A percentile compares a stretch with the other conserved stretches of the same genome.
Evolutionary conservation across 768 basidiomycete species (phyloP).

Genomic region (Serpula lacrymans): DNA sequence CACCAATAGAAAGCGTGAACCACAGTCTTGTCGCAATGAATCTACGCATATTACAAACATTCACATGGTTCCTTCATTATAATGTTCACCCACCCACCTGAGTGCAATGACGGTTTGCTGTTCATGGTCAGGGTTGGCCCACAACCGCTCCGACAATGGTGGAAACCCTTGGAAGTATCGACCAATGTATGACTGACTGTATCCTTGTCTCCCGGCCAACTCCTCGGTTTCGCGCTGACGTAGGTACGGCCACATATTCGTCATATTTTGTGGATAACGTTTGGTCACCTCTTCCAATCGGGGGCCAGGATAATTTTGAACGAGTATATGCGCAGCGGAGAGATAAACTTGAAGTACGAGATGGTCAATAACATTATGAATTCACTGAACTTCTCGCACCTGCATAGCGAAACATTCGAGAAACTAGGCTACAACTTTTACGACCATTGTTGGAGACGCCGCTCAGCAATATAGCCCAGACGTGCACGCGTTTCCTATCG

Average conservation of each 20-base stretch:
- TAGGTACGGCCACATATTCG: slow-evolving; percentile 75
- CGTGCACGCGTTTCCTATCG: slow-evolving; percentile 52
- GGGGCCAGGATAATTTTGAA: slow-evolving; percentile 43
- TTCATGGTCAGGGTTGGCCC: slow-evolving; percentile 57
- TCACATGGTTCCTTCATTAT: not conserved
- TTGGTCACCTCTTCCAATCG: slow-evolving; percentile 41
- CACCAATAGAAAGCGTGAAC: slow-evolving; percentile 57
- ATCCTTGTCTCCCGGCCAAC: slow-evolving; percentile 32
- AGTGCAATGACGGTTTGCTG: slow-evolving; percentile 55
- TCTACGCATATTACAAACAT: slow-evolving; percentile 31
- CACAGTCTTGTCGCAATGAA: slow-evolving; percentile 63
- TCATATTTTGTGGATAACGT: slow-evolving; percentile 41
- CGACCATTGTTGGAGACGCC: slow-evolving; percentile 44
- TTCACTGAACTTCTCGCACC: slow-evolving; percentile 29
- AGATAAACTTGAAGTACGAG: slow-evolving; percentile 51
- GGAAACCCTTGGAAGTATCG: slow-evolving; percentile 27
- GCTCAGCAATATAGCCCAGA: slow-evolving; percentile 53
- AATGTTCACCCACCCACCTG: slow-evolving; percentile 38
- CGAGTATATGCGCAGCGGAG: slow-evolving; percentile 51
- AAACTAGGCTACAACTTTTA: slow-evolving; percentile 46
- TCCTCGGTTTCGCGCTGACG: slow-evolving; percentile 45
- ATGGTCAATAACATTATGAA: not conserved
- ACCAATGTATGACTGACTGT: slow-evolving; percentile 50
- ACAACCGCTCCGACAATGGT: slow-evolving; percentile 44
- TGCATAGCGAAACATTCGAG: slow-evolving; percentile 61